Evolutionary conservation across 306 rosid genomes (phyloP).

Genomic region (Trifolium pratense): DNA sequence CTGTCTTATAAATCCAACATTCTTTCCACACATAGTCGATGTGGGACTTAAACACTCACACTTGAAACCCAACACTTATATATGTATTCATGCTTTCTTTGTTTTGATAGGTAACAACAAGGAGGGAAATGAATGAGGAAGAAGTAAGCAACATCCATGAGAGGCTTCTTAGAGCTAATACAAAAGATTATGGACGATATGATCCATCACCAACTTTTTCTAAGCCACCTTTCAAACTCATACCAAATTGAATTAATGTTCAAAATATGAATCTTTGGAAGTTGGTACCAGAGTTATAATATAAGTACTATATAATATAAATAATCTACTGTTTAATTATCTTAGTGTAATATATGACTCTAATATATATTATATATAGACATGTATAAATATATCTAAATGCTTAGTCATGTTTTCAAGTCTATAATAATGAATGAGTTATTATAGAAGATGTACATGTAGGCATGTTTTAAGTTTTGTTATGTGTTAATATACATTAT

Average conservation of each 20-base stretch:
- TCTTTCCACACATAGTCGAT: no score
- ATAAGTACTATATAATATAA: conserved; percentile 38
- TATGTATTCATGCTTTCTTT: neutral
- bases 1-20: no score
- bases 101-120: conserved; percentile 37
- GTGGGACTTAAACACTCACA: no score
- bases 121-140: conserved; percentile 41
- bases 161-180: conserved; percentile 75
- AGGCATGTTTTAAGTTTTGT: neutral
- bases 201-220: conserved; percentile 86
- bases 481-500: no score
- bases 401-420: conserved; percentile 35
- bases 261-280: conserved; percentile 10
- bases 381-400: conserved; percentile 27
- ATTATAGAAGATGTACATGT: conserved; percentile 4
- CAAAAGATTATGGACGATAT: conserved; percentile 86
- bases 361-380: neutral
- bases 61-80: no score
- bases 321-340: conserved; percentile 31
- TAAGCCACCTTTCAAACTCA: conserved; percentile 97
- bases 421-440: conserved; percentile 19
- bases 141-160: conserved; percentile 60
- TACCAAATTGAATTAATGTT: conserved; percentile 64
- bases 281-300: neutral
- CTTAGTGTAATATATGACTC: conserved; percentile 37